Percentiles rank a stretch among this genome's conserved stretches.
Evolutionary conservation across 305 asterid genomes (phyloP).

Genomic region (Fraxinus baroniana): DNA sequence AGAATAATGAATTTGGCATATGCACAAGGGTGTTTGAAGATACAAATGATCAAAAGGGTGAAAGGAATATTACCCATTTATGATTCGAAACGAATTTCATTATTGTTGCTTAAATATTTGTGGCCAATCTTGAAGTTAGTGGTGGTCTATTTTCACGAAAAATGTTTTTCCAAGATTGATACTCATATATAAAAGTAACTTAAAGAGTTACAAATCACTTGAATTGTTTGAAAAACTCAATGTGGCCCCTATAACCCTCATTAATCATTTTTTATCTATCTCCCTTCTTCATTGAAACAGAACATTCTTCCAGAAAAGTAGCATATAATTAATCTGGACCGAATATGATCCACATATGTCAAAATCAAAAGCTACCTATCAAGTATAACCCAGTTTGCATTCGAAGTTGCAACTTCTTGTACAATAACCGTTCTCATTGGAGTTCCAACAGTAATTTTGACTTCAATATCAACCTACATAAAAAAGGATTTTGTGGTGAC

Average conservation of each 20-base stretch:
- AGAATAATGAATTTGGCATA: not conserved
- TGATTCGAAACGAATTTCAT: not conserved
- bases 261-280: not conserved
- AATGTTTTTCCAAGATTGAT: not conserved
- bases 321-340: not conserved
- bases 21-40: not conserved
- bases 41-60: not conserved
- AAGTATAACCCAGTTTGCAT: conserved; percentile 63
- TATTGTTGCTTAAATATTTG: not conserved
- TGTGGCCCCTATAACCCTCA: not conserved
- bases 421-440: conserved; percentile 59
- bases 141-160: not conserved
- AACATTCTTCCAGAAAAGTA: not conserved
- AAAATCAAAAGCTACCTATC: conserved; percentile 55
- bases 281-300: not conserved
- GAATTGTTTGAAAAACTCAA: not conserved
- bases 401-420: conserved; percentile 52
- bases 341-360: not conserved
- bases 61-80: not conserved
- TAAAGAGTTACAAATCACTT: not conserved
- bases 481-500: conserved; percentile 2
- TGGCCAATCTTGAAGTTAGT: not conserved
- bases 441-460: conserved; percentile 72
- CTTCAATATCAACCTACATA: conserved; percentile 70
- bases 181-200: not conserved